Evolutionary conservation across 2,329 filamentous ascomycete species (phyloP), one percentile per base, ranked within the genome.

Genomic region (Colletotrichum lupini): DNA sequence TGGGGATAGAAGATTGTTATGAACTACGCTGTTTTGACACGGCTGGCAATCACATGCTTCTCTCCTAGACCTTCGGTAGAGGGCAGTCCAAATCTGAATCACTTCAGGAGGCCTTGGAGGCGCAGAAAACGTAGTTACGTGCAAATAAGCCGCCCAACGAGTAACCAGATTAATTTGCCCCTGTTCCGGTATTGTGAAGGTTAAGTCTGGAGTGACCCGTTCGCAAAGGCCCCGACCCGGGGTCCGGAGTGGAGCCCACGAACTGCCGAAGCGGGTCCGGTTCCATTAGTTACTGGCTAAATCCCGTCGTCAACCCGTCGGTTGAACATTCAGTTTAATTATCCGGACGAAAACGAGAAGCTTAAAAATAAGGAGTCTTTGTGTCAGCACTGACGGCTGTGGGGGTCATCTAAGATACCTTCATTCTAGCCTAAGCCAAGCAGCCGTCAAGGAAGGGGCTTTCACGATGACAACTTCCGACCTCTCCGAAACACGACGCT

Each of bases 191-290:
- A 55, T 26, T 53, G 46, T 49, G 16, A 30, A 32, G 7, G 14
- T 35, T 12, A 12, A 19, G 2, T 37, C 26, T 52, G 46, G 61
- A 37, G 49, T 16, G 28, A 24, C 8, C 63, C 22, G 12, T 3
- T 24, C 14, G 24, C 32, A 22, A 59, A 19, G 26, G 49, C 32
- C 26, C 32, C 56, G 63, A 24, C 32, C 71, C 59, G 66, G 70
- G 55, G 14, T 4, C 8, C 55, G 49, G 26, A 37, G 60, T 42
- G 67, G 70, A 56, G 30, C 53, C 26, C 4, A 5, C n/a, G 9
- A 64, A 59, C 24, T 69, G 71, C 71, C 71, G 71, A 32, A 52
- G 71, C 42, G 35, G 70, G 19, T 42, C 58, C 14, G 22, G 35
- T 7, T 19, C 3, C 42, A 49, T 9, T n/a, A 7, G 8, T 49